Conservation (phyloP, 441 rosid genomes). For the Iberis amara region DNA sequence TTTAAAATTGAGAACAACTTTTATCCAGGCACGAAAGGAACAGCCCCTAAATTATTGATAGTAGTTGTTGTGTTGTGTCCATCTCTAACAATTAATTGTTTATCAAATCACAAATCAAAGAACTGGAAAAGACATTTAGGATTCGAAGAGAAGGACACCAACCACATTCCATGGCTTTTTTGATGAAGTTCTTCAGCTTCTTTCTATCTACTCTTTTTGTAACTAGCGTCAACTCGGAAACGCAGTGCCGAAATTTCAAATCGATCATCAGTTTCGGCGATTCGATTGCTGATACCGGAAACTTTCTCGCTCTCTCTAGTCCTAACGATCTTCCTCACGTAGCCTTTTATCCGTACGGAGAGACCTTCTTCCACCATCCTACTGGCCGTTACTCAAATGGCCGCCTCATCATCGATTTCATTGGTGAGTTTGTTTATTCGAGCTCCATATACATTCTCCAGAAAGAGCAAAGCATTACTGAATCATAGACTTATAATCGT, state of each 20-base stretch:
- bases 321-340: constrained; percentile 18
- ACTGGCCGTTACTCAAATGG: constrained; percentile 25
- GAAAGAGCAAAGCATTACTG: too few species aligned
- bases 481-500: too few species aligned
- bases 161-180: too few species aligned
- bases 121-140: too few species aligned
- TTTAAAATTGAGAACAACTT: too few species aligned
- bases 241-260: constrained; percentile 12
- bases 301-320: constrained; percentile 22
- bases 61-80: too few species aligned
- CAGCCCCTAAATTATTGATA: too few species aligned
- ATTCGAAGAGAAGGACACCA: too few species aligned
- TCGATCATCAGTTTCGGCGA: constrained; percentile 33
- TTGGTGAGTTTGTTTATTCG: constrained; percentile 11
- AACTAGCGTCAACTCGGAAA: constrained; percentile 2
- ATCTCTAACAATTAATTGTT: too few species aligned
- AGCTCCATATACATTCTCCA: too few species aligned
- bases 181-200: not conserved
- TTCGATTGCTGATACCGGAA: constrained; percentile 31
- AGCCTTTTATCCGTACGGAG: constrained; percentile 26
- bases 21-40: too few species aligned
- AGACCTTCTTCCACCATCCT: constrained; percentile 26
- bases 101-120: too few species aligned
- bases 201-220: constrained; percentile 6
- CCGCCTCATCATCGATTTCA: constrained; percentile 29